Evolutionary conservation across 768 basidiomycete genomes (phyloP), one percentile per base, ranked within the genome.

Genomic region (Podaxis carcinomalis): DNA sequence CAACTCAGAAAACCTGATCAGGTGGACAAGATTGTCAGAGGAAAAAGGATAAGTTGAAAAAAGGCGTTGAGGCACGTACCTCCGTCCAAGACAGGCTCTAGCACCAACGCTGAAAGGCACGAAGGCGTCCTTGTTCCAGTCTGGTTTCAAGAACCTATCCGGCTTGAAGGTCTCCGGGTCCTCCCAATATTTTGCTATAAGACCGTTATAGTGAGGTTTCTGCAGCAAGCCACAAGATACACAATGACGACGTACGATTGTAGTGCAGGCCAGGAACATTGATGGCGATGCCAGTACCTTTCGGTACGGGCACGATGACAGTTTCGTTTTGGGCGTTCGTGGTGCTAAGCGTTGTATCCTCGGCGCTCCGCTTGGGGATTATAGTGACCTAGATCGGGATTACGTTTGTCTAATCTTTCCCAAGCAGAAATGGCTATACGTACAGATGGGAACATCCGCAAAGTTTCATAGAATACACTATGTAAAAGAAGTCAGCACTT

Each of bases 61-160:
- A 21, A 13, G 27, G 13, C 14, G 21, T 14, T 25, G 42, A 57
- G 6, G 6, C 25, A 53, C 65, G n/a, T 63, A 78, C 80, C 73
- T 75, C 61, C 78, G 72, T 28, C 81, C 80, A 7, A 81, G 64
- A 66, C 80, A 82, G 46, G 74, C 75, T 11, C 80, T 73, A n/a
- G 76, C 66, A 35, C 78, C 78, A 71, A 40, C 49, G 37, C 69
- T 68, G 56, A 70, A 70, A 0, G 68, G 60, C 5, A 67, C 5
- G 46, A 68, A 70, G 7, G 68, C 68, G 37, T 70, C 68, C 16
- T 62, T 39, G 21, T 55, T 58, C 62, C 63, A 67, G 25, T 62
- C 64, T 2, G 59, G 46, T n/a, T 57, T 25, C 28, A 65, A 37
- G 54, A 67, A 67, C 13, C 66, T 57, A 11, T 64, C 63, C 5